Evolutionary conservation across 2,329 filamentous ascomycete species (phyloP).

Genomic region (Penicillium paneum): DNA sequence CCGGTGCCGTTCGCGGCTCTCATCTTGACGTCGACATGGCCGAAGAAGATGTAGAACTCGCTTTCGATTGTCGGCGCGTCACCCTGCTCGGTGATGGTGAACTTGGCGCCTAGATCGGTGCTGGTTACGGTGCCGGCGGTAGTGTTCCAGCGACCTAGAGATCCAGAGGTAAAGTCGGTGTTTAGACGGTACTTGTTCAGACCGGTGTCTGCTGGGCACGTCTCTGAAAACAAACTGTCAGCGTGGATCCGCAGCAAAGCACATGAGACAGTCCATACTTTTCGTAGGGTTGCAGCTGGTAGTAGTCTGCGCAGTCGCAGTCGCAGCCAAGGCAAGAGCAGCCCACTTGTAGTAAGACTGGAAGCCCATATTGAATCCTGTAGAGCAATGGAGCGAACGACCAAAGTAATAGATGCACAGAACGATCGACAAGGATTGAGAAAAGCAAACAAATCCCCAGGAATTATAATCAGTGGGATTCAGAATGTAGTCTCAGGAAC

Average conservation of each 20-base stretch:
- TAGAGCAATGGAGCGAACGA: not conserved
- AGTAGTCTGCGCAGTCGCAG: slow-evolving; percentile 63
- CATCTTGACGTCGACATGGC: slow-evolving; percentile 78
- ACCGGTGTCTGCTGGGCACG: slow-evolving; percentile 68
- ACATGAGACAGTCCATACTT: slow-evolving; percentile 10
- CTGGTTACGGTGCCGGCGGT: slow-evolving; percentile 64
- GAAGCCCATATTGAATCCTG: slow-evolving; percentile 18
- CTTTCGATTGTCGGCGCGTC: slow-evolving; percentile 84
- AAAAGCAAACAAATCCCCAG: not conserved
- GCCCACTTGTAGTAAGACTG: slow-evolving; percentile 26
- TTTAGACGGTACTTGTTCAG: slow-evolving; percentile 49
- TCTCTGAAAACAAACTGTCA: slow-evolving; percentile 16
- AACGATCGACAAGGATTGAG: not conserved
- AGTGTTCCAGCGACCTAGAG: slow-evolving; percentile 62
- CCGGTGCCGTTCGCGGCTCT: slow-evolving; percentile 83
- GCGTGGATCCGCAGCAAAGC: not conserved
- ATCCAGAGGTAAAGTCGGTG: slow-evolving; percentile 43
- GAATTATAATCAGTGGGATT: not conserved
- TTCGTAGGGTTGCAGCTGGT: slow-evolving; percentile 69
- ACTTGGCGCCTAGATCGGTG: slow-evolving; percentile 69
- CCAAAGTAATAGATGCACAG: not conserved
- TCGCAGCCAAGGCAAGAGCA: slow-evolving; percentile 24
- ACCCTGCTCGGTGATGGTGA: slow-evolving; percentile 72
- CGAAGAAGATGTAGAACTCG: slow-evolving; percentile 98
- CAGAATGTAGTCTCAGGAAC: not conserved